Evolutionary conservation across 2,329 filamentous ascomycete genomes (phyloP), one percentile per base, ranked within the genome.

Genomic region (Ploettnerulaceae sp.): DNA sequence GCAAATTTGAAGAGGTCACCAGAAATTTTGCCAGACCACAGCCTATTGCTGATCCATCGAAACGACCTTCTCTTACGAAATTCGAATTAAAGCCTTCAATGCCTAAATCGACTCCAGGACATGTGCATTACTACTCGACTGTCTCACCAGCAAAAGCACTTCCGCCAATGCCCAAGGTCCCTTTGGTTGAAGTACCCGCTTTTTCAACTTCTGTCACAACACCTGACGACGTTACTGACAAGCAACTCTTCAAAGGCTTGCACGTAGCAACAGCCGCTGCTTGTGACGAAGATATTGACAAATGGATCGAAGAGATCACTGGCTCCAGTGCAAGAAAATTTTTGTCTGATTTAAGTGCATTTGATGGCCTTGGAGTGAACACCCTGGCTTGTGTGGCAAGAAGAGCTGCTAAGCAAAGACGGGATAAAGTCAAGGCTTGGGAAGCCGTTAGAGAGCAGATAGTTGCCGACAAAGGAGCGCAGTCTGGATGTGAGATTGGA

Each of bases 201-300:
- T 6, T 25, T 18, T 17, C 26, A 25, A 18, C n/a, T 2, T 28
- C 29, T n/a, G 29, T 38, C 4, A 35, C 48, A 7, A 22, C 20
- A 14, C 15, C 40, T 20, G 18, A 58, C 15, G 26, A 66, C 26
- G 70, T 77, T 22, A 63, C 62, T 18, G 71, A 79, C 56, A 67
- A 69, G 35, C 73, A 77, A 56, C 71, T 81, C 3, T 67, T 80
- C 38, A 67, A 70, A 40, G 77, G 77, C 0, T 63, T 81, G 8
- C 73, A 75, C 49, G 70, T 80, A 29, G 76, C 75, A 4, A 70
- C 74, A 22, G 73, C 72, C 4, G 77, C 77, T 8, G 76, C 76
- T 4, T 77, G 75, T 39, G 72, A 80, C 45, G 70, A 75, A 45
- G 64, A 70, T 26, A 69, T 79, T 2, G 75, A 81, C 57, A 67